phyloP scores from a whole-genome alignment of 1,284 basidiomycete species.

The Wolfiporia cocos region DNA sequence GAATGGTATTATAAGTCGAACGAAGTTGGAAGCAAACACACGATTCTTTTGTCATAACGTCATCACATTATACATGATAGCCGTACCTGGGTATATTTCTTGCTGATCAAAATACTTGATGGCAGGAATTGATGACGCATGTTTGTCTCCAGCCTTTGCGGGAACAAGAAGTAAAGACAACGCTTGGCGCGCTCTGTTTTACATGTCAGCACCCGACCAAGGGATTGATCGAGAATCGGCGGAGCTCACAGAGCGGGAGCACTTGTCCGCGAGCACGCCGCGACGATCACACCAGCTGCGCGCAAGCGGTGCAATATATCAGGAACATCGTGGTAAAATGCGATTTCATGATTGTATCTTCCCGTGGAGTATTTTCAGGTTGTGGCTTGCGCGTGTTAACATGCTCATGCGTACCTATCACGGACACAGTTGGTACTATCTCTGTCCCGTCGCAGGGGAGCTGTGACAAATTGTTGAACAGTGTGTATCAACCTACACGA shows the following conservation, averaged over 20 bases:
- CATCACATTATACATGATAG: too few relatives aligned
- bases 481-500: neutral
- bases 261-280: slow-evolving; percentile 72
- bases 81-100: slow-evolving; percentile 78
- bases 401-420: slow-evolving; percentile 40
- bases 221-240: neutral
- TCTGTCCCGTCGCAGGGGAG: slow-evolving; percentile 56
- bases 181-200: slow-evolving; percentile 66
- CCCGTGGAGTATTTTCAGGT: neutral
- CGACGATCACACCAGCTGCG: slow-evolving; percentile 51
- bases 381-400: neutral
- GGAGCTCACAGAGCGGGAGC: slow-evolving; percentile 64
- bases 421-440: slow-evolving; percentile 53
- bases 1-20: slow-evolving; percentile 3
- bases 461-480: slow-evolving; percentile 22
- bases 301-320: slow-evolving; percentile 65
- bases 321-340: slow-evolving; percentile 75
- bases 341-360: slow-evolving; percentile 51
- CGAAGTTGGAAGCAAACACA: too few relatives aligned
- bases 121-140: slow-evolving; percentile 41
- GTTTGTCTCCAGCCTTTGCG: slow-evolving; percentile 31
- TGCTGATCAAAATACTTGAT: slow-evolving; percentile 72
- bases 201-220: neutral
- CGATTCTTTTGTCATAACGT: too few relatives aligned
- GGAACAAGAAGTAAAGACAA: slow-evolving; percentile 65